phyloP scores from a whole-genome alignment of 2,329 filamentous ascomycete species.

The Penicillium thymicola region DNA sequence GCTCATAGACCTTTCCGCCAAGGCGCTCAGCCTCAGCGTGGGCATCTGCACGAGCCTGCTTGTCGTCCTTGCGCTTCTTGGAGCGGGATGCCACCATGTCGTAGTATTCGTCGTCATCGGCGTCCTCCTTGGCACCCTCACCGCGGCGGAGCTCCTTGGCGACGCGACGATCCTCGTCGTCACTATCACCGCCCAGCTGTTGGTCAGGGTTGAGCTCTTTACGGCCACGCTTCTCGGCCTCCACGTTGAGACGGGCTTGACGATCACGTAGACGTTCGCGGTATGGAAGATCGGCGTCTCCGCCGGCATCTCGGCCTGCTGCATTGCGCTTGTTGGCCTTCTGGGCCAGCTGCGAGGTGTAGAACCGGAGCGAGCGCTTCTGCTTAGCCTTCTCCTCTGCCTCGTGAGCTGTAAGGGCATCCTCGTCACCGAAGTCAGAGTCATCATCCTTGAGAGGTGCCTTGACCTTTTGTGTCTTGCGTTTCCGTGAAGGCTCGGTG shows the following conservation, averaged over 20 bases:
- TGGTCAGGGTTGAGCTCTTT: conserved; percentile 60
- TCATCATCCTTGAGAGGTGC: conserved; percentile 47
- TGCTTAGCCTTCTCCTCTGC: conserved; percentile 82
- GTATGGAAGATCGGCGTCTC: conserved; percentile 66
- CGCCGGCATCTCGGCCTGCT: conserved; percentile 61
- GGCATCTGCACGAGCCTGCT: conserved; percentile 64
- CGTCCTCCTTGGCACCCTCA: conserved; percentile 33
- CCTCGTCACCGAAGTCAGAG: conserved; percentile 93
- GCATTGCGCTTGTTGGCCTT: conserved; percentile 76
- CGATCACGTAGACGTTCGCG: conserved; percentile 84
- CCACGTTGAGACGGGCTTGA: conserved; percentile 79
- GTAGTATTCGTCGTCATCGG: conserved; percentile 66
- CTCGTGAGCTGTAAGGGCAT: conserved; percentile 69
- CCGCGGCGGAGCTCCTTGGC: conserved; percentile 48
- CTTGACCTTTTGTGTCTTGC: conserved; percentile 38
- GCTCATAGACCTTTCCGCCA: conserved; percentile 60
- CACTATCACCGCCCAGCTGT: conserved; percentile 67
- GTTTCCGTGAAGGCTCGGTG: conserved; percentile 47
- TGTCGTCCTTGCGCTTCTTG: conserved; percentile 63
- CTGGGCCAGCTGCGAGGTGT: conserved; percentile 95
- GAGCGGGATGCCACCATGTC: conserved; percentile 70
- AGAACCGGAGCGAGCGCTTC: conserved; percentile 93
- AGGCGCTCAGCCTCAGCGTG: conserved; percentile 54
- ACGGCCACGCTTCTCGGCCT: conserved; percentile 79
- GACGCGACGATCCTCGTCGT: conserved; percentile 59